Conservation (phyloP, 1,284 basidiomycete species). For the Agaricales sp. region DNA sequence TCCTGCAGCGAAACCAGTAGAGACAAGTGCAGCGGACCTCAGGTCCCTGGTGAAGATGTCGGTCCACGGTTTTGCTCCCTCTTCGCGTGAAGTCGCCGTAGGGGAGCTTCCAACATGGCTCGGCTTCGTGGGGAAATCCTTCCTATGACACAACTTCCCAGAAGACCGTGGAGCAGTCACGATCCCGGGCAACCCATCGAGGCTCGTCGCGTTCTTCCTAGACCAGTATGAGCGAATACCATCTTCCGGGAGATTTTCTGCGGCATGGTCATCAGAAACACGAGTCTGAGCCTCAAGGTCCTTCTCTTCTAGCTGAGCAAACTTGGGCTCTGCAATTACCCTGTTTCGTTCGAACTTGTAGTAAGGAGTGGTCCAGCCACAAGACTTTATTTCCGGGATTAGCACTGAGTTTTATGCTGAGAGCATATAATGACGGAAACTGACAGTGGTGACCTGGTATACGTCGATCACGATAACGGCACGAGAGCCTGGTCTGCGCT, state of each 20-base stretch:
- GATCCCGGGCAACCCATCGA: conserved; percentile 36
- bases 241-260: conserved; percentile 12
- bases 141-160: not conserved
- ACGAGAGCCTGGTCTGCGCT: conserved; percentile 36
- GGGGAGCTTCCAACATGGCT: not conserved
- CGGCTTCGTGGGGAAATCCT: not conserved
- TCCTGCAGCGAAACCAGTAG: not conserved
- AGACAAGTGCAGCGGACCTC: not conserved
- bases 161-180: conserved; percentile 10
- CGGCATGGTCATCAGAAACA: conserved; percentile 5
- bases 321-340: conserved; percentile 14
- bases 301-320: conserved; percentile 8
- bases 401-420: too few relatives aligned
- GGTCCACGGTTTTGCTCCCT: too few relatives aligned
- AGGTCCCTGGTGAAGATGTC: not conserved
- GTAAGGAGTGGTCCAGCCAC: conserved; percentile 39
- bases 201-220: conserved; percentile 25
- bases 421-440: too few relatives aligned
- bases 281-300: not conserved
- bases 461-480: conserved; percentile 40
- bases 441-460: conserved; percentile 37
- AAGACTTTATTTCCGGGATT: conserved; percentile 30
- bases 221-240: conserved; percentile 37
- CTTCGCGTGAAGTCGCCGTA: too few relatives aligned
- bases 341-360: conserved; percentile 37